Percentiles rank a stretch among this genome's conserved stretches.
Conservation (phyloP, 2,329 filamentous ascomycete species). For the Talaromyces marneffei region DNA sequence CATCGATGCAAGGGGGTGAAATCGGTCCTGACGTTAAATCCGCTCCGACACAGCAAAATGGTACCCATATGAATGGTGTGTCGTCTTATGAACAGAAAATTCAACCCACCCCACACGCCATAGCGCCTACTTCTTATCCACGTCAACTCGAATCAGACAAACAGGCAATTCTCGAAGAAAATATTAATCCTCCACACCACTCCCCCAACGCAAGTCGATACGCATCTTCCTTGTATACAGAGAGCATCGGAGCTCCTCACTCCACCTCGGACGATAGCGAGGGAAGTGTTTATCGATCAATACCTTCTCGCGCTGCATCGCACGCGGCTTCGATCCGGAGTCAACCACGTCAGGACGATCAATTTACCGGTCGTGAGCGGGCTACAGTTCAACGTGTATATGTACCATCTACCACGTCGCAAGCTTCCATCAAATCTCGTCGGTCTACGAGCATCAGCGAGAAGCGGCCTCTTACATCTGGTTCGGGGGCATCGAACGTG, state of each 20-base stretch:
- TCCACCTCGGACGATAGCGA: conserved; percentile 29
- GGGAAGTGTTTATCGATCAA: conserved; percentile 20
- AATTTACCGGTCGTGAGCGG: conserved; percentile 29
- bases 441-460: conserved; percentile 38
- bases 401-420: conserved; percentile 25
- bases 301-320: conserved; percentile 22
- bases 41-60: conserved; percentile 20
- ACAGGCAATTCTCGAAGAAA: conserved; percentile 3
- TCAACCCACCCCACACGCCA: not conserved
- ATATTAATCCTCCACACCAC: not conserved
- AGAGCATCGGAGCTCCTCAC: conserved; percentile 20
- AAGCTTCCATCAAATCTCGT: conserved; percentile 27
- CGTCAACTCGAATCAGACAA: conserved; percentile 9
- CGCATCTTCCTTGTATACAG: conserved; percentile 14
- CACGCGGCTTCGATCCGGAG: conserved; percentile 22
- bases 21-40: conserved; percentile 17
- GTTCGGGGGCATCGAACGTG: conserved; percentile 37
- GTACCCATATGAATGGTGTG: conserved; percentile 17
- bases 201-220: conserved; percentile 7
- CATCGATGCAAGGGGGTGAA: conserved; percentile 25
- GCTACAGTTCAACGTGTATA: conserved; percentile 38
- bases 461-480: conserved; percentile 35
- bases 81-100: conserved; percentile 10
- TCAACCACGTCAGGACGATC: conserved; percentile 21
- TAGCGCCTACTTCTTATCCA: conserved; percentile 14